These are phyloP conservation scores for Calendula officinalis DNA, from an alignment of 129 eudicot species.

Conservation along the genomic window DNA sequence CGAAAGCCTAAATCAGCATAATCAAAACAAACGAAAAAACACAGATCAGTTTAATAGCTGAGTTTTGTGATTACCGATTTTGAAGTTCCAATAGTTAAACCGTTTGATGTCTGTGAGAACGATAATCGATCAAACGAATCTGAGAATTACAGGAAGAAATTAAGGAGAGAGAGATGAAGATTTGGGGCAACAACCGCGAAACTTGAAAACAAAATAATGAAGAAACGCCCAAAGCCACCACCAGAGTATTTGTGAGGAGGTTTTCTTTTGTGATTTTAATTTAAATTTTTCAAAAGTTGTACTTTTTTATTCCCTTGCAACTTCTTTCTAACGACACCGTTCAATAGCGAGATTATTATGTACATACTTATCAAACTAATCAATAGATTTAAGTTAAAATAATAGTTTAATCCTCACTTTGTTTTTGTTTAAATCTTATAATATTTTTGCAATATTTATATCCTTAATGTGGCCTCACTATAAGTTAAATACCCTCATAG, in stretches of 20 bases:
- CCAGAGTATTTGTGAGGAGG: conserved; percentile 20
- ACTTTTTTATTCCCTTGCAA: background rate
- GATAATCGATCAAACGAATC: conserved; percentile 24
- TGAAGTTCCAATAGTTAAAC: conserved; percentile 25
- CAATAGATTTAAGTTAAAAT: too few relatives aligned
- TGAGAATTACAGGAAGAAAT: conserved; percentile 7
- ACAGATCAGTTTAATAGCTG: conserved; percentile 16
- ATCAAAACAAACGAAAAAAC: background rate
- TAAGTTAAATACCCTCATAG: too few relatives aligned
- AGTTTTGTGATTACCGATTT: conserved; percentile 33
- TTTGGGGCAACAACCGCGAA: conserved; percentile 65
- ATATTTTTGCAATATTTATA: too few relatives aligned
- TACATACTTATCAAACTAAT: too few relatives aligned
- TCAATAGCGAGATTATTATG: background rate
- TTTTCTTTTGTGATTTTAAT: conserved; percentile 17
- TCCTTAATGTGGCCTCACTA: too few relatives aligned
- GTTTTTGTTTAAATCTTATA: too few relatives aligned
- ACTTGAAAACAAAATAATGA: conserved; percentile 42
- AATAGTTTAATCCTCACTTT: too few relatives aligned
- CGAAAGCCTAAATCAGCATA: conserved; percentile 17
- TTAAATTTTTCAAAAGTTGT: conserved; percentile 9
- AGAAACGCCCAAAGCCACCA: conserved; percentile 25
- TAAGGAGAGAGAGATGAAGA: conserved; percentile 26
- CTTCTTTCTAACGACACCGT: background rate
- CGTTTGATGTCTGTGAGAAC: background rate